Evolutionary conservation across 306 rosid species (phyloP).

Genomic region (Medicago ruthenica): DNA sequence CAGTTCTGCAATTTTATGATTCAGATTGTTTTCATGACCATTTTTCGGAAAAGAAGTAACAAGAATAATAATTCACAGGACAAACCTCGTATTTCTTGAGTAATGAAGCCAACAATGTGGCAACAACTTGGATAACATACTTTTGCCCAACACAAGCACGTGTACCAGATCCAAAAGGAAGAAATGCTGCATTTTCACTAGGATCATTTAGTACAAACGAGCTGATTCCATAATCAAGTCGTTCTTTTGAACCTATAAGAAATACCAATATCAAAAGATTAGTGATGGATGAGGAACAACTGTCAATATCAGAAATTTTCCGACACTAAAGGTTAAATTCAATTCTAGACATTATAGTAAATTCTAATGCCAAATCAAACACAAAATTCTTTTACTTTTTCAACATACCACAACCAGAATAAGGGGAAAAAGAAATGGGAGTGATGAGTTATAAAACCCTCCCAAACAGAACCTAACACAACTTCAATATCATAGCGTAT

Average conservation of each 20-base stretch:
- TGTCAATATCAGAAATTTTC: no score
- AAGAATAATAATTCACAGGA: constrained; percentile 19
- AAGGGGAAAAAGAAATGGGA: no score
- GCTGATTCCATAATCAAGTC: constrained; percentile 38
- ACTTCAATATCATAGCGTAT: no score
- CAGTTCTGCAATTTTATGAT: constrained; percentile 14
- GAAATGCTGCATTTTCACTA: constrained; percentile 65
- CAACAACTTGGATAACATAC: constrained; percentile 65
- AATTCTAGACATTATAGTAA: no score
- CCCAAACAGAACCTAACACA: no score
- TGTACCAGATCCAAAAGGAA: constrained; percentile 80
- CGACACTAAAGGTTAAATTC: no score
- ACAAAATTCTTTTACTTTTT: no score
- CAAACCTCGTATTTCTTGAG: constrained; percentile 72
- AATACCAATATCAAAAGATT: constrained; percentile 36
- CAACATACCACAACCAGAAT: no score
- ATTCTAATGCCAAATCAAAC: neutral
- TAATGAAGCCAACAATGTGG: constrained; percentile 63
- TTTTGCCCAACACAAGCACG: constrained; percentile 84
- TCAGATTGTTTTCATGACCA: neutral
- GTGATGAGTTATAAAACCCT: no score
- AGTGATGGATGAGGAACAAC: constrained; percentile 1
- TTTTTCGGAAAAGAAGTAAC: constrained; percentile 5
- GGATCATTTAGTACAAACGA: constrained; percentile 65
- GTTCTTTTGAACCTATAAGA: constrained; percentile 54